A percentile compares a stretch with the other conserved stretches of the same genome.
These are phyloP conservation scores for Dysphania ambrosioides DNA, from an alignment of 148 eudicot genomes.

Conservation along the genomic window DNA sequence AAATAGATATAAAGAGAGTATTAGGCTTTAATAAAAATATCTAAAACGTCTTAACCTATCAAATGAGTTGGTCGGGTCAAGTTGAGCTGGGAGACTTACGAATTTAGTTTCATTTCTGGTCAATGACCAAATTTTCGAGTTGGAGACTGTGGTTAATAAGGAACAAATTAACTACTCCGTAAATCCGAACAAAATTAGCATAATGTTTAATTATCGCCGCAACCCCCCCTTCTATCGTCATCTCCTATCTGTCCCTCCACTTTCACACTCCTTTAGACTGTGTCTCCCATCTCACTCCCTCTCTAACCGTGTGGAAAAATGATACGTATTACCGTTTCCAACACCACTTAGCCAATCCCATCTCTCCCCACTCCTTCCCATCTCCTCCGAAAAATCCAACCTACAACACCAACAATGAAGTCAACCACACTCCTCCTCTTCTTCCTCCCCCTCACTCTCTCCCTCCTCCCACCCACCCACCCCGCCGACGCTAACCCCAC, in stretches of 20 bases:
- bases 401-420: conserved; percentile 17
- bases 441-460: conserved; percentile 20
- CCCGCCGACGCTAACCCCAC: conserved; percentile 17
- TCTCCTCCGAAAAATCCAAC: neutral
- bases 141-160: no score
- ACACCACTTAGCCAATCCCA: neutral
- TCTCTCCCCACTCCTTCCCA: neutral
- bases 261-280: no score
- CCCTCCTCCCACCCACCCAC: conserved; percentile 15
- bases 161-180: neutral
- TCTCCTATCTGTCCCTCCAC: neutral
- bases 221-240: neutral
- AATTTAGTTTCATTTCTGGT: no score
- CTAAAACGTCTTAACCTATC: no score
- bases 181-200: no score
- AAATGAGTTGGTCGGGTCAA: no score
- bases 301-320: conserved; percentile 1
- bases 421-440: neutral
- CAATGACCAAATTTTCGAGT: no score
- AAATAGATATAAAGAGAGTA: no score
- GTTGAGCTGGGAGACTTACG: no score
- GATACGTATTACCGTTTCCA: conserved; percentile 2
- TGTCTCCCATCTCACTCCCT: neutral
- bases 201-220: neutral
- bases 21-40: no score